Percentiles rank a stretch among this genome's conserved stretches.
Conservation (phyloP, 108 stramenopile genomes). For the Skeletonema potamos region DNA sequence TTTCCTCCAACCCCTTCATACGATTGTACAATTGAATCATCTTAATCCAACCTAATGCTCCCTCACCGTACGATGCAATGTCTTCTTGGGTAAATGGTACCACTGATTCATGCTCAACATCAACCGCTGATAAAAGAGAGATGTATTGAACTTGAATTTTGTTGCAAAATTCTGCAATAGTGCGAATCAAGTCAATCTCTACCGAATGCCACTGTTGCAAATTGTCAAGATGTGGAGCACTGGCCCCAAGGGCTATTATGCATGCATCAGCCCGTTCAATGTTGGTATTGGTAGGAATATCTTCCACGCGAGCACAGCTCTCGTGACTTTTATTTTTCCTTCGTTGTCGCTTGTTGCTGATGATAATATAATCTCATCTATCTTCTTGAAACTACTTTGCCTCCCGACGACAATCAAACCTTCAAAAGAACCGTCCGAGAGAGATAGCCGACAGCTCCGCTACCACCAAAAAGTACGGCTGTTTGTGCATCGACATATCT, state of each 20-base stretch:
- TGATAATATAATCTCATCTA: neutral
- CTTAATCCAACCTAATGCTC: slow-evolving; percentile 15
- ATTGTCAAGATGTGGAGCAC: slow-evolving; percentile 4
- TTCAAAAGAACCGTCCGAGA: neutral
- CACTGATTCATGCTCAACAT: neutral
- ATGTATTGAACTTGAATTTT: slow-evolving; percentile 7
- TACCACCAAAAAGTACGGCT: slow-evolving; percentile 28
- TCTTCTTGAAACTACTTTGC: slow-evolving; percentile 1
- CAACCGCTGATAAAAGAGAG: slow-evolving; percentile 1
- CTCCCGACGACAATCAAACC: slow-evolving; percentile 24
- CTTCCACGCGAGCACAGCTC: neutral
- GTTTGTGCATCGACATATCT: slow-evolving; percentile 8
- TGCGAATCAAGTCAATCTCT: slow-evolving; percentile 8
- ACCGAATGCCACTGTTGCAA: slow-evolving; percentile 13
- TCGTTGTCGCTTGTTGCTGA: slow-evolving; percentile 1
- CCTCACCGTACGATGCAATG: neutral
- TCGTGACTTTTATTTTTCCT: neutral
- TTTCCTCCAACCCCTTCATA: slow-evolving; percentile 15
- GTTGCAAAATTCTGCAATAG: slow-evolving; percentile 20
- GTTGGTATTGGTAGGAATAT: neutral
- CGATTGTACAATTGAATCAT: neutral
- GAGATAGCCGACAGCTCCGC: slow-evolving; percentile 17
- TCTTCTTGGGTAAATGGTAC: slow-evolving; percentile 13
- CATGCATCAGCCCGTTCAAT: slow-evolving; percentile 19
- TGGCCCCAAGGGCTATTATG: slow-evolving; percentile 18